Evolutionary conservation across 192 early-diverging fungal genomes (phyloP).

Genomic region (Coemansia asiatica): DNA sequence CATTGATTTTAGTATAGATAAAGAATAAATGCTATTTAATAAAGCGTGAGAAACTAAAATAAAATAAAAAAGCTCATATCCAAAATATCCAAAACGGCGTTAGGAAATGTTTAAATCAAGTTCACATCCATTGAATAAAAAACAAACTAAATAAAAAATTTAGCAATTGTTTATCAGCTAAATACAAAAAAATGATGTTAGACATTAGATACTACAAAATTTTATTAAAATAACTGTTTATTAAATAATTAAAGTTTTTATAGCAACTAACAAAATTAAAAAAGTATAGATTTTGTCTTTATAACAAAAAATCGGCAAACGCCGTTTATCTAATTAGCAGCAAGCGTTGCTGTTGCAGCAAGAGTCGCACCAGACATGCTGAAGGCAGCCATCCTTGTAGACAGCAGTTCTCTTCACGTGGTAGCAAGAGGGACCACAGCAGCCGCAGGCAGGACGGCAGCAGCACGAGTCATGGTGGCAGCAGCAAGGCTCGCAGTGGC

Average conservation of each 20-base stretch:
- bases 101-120: too few relatives aligned
- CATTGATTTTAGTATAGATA: too few relatives aligned
- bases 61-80: too few relatives aligned
- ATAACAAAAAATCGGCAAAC: background rate
- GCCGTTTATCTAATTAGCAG: slow-evolving; percentile 11
- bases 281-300: background rate
- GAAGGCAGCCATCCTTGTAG: slow-evolving; percentile 49
- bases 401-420: slow-evolving; percentile 44
- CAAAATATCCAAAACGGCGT: too few relatives aligned
- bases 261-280: background rate
- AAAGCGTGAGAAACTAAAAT: background rate
- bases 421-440: slow-evolving; percentile 35
- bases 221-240: background rate
- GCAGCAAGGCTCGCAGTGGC: slow-evolving; percentile 35
- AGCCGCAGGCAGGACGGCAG: slow-evolving; percentile 18
- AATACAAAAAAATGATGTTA: background rate
- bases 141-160: background rate
- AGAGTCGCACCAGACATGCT: slow-evolving; percentile 50
- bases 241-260: background rate
- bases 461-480: slow-evolving; percentile 25
- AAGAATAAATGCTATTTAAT: background rate
- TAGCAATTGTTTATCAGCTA: background rate
- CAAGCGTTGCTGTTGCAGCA: slow-evolving; percentile 55
- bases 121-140: too few relatives aligned
- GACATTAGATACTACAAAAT: background rate